A percentile compares a stretch with the other conserved stretches of the same genome.
Evolutionary conservation across 495 filamentous ascomycete genomes (phyloP).

Genomic region (Xeromyces bisporus): DNA sequence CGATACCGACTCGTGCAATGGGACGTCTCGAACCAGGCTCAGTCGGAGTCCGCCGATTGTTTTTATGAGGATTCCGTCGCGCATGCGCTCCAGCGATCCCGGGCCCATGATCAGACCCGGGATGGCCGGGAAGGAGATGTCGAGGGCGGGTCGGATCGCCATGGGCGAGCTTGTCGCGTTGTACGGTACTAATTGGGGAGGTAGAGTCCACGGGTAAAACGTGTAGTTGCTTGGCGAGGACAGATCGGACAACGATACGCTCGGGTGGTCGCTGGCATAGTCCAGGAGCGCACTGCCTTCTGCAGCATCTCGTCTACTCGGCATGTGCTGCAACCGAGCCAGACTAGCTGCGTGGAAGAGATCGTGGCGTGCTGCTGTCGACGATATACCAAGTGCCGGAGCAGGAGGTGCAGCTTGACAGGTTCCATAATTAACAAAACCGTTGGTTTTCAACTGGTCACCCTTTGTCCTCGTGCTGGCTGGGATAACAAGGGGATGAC

Average conservation of each 20-base stretch:
- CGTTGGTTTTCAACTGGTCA: slow-evolving; percentile 2
- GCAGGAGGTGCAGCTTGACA: slow-evolving; percentile 45
- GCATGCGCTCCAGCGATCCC: slow-evolving; percentile 38
- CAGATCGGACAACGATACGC: slow-evolving; percentile 39
- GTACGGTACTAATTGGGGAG: slow-evolving; percentile 49
- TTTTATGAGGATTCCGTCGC: slow-evolving; percentile 65
- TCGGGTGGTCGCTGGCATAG: slow-evolving; percentile 33
- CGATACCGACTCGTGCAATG: slow-evolving; percentile 15
- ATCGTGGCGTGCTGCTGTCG: slow-evolving; percentile 68
- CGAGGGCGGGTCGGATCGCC: slow-evolving; percentile 42
- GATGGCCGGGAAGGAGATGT: slow-evolving; percentile 65
- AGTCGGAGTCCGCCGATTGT: slow-evolving; percentile 63
- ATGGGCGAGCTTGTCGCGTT: slow-evolving; percentile 58
- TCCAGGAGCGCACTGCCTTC: slow-evolving; percentile 31
- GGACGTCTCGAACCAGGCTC: slow-evolving; percentile 56
- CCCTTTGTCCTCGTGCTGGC: slow-evolving; percentile 16
- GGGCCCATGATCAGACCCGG: slow-evolving; percentile 38
- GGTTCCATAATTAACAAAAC: slow-evolving; percentile 4
- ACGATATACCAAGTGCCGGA: slow-evolving; percentile 52
- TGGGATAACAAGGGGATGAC: slow-evolving; percentile 81
- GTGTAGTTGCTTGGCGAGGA: slow-evolving; percentile 58
- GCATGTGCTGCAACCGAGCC: slow-evolving; percentile 63
- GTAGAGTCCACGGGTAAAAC: slow-evolving; percentile 86
- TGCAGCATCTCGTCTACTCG: slow-evolving; percentile 31
- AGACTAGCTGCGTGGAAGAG: slow-evolving; percentile 83